A percentile compares a stretch with the other conserved stretches of the same genome.
phyloP scores from a whole-genome alignment of 108 stramenopile species.

The Cyclotella baltica region DNA sequence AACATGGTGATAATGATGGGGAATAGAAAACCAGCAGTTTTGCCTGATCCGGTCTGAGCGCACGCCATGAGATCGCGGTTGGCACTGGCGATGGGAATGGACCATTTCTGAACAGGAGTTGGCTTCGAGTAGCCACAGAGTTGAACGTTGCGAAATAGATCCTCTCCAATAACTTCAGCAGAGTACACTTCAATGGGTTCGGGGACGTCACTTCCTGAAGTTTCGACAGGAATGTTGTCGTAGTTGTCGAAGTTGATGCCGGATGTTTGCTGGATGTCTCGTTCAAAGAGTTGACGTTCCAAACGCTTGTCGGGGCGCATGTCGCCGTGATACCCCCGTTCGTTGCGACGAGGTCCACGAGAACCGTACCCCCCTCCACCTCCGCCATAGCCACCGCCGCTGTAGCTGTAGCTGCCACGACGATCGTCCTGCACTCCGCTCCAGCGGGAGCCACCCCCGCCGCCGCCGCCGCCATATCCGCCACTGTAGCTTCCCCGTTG shows the following conservation, averaged over 20 bases:
- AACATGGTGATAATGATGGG: conserved; percentile 96
- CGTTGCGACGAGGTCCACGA: conserved; percentile 47
- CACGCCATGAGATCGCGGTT: conserved; percentile 96
- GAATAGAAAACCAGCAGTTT: conserved; percentile 98
- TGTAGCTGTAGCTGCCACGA: too few species aligned
- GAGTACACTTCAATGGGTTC: conserved; percentile 92
- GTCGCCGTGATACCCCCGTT: conserved; percentile 91
- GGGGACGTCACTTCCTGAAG: conserved; percentile 85
- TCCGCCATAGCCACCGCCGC: conserved; percentile 34
- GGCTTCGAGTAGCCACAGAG: conserved; percentile 97
- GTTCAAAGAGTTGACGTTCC: conserved; percentile 78
- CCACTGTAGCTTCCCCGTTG: too few species aligned
- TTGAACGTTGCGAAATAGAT: conserved; percentile 89
- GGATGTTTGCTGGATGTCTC: conserved; percentile 87
- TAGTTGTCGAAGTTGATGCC: conserved; percentile 99
- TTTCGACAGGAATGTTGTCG: conserved; percentile 98
- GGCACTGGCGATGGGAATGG: conserved; percentile 90
- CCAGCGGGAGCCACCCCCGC: conserved; percentile 25
- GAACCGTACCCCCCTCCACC: conserved; percentile 25
- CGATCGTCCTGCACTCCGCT: conserved; percentile 23
- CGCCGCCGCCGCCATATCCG: too few species aligned
- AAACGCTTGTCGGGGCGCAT: conserved; percentile 77
- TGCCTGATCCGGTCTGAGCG: conserved; percentile 94
- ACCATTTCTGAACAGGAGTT: conserved; percentile 99
- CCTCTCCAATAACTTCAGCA: conserved; percentile 88